Conservation (phyloP, 1,284 basidiomycete genomes). For the Phlebopus sp. region DNA sequence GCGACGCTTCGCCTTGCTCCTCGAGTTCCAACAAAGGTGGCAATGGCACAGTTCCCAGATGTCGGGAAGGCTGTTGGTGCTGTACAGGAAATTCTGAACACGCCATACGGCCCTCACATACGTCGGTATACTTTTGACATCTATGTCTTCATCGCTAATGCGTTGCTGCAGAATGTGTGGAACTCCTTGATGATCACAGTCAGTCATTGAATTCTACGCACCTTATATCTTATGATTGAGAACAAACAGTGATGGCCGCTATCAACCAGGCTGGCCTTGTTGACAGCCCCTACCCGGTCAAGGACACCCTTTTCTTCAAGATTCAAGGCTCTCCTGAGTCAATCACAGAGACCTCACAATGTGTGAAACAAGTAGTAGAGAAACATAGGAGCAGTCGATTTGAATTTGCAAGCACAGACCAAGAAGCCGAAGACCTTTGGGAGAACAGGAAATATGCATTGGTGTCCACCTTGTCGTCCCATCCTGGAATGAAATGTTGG, state of each 20-base stretch:
- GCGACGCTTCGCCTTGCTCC: conserved; percentile 82
- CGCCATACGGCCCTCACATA: conserved; percentile 56
- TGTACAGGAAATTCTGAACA: conserved; percentile 75
- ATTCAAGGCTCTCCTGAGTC: conserved; percentile 71
- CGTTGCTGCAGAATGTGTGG: conserved; percentile 65
- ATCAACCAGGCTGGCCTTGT: conserved; percentile 67
- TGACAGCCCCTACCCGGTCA: conserved; percentile 61
- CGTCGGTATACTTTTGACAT: conserved; percentile 37
- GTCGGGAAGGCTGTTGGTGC: conserved; percentile 68
- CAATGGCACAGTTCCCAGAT: conserved; percentile 67
- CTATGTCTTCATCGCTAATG: conserved; percentile 19
- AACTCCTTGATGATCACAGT: conserved; percentile 76
- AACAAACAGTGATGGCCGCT: conserved; percentile 63
- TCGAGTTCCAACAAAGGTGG: conserved; percentile 68
- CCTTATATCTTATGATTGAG: conserved; percentile 1
- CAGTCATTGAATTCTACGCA: conserved; percentile 16
- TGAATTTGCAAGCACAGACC: conserved; percentile 72
- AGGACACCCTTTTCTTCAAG: conserved; percentile 88
- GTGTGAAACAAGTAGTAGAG: conserved; percentile 59
- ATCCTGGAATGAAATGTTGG: conserved; percentile 71
- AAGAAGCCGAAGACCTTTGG: conserved; percentile 84
- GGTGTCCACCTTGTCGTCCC: conserved; percentile 65
- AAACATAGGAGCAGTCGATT: conserved; percentile 70
- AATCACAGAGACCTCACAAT: conserved; percentile 60
- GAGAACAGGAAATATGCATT: conserved; percentile 84